Conservation (phyloP, 73 alveolate species). For the Paramecium primaurelia region DNA sequence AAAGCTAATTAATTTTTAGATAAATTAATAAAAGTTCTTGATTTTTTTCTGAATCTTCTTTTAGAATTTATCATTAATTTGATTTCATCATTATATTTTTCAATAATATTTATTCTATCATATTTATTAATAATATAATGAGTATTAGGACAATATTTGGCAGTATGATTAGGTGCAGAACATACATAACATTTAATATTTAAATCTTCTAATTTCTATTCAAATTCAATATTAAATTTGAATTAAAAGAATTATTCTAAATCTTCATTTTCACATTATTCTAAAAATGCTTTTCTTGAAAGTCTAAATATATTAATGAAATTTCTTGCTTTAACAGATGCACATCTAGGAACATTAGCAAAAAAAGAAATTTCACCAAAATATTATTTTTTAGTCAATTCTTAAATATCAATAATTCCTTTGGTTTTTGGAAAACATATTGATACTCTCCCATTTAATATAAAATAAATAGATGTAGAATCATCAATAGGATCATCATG, state of each 20-base stretch:
- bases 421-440: not conserved
- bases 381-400: conserved; percentile 4
- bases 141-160: conserved; percentile 28
- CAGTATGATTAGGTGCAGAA: not conserved
- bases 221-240: conserved; percentile 12
- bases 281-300: not conserved
- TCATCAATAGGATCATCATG: not conserved
- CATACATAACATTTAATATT: not conserved
- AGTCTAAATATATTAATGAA: conserved; percentile 16
- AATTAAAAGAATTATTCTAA: not conserved
- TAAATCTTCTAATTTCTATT: not conserved
- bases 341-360: conserved; percentile 60
- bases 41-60: not conserved
- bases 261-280: not conserved
- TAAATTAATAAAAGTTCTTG: not conserved
- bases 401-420: not conserved
- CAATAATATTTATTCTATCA: not conserved
- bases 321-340: conserved; percentile 61
- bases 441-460: not conserved
- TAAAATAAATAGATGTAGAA: not conserved
- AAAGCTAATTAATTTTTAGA: not conserved
- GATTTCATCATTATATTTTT: not conserved
- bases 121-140: not conserved
- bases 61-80: not conserved
- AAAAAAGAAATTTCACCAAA: conserved; percentile 73